Evolutionary conservation across 495 filamentous ascomycete species (phyloP), one percentile per base, ranked within the genome.

Genomic region (Physcia stellaris): DNA sequence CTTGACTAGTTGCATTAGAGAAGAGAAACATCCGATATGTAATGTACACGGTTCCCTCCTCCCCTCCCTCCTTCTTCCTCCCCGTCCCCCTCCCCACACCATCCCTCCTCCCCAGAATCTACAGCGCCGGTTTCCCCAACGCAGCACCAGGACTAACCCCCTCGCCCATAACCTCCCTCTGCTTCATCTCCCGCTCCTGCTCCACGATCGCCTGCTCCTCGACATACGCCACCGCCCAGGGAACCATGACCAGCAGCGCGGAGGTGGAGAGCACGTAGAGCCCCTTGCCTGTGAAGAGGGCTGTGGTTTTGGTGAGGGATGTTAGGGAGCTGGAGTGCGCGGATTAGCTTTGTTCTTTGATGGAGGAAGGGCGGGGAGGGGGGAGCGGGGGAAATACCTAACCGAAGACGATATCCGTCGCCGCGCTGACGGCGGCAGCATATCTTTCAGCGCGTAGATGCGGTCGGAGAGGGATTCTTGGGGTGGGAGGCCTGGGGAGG

Each of bases 191-290:
- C 61, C 82, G 77, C 73, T 96, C 90, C 85, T 90, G 86, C 70
- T 94, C 88, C 42, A 83, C 65, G 54, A 90, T 71, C 67, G 92
- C 79, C 69, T 95, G 86, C 62, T 99, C 90, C 67, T 99, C 92
- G 37, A 80, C 75, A 60, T 83, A 85, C 30, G 86, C 86, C 42
- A 99, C 69, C 39, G 85, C 84, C 70, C 80, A 96, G 19, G 90
- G 92, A 35, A 96, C 83, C 54, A 83, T 85, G 41, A 99, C 60
- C 51, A 99, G 61, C 58, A 99, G 72, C 33, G 81, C 85, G 40
- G 76, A 83, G 32, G 87, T 93, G 55, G 75, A 80, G 17, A 99
- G 57, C 24, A 94, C 70, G 82, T 83, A 99, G 47, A 93, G 62
- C 16, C 78, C 71, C 64, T 86, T 90, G 35, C 88, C 87, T 47